Evolutionary conservation across 345 rosid species (phyloP).

Genomic region (Geranium brycei): DNA sequence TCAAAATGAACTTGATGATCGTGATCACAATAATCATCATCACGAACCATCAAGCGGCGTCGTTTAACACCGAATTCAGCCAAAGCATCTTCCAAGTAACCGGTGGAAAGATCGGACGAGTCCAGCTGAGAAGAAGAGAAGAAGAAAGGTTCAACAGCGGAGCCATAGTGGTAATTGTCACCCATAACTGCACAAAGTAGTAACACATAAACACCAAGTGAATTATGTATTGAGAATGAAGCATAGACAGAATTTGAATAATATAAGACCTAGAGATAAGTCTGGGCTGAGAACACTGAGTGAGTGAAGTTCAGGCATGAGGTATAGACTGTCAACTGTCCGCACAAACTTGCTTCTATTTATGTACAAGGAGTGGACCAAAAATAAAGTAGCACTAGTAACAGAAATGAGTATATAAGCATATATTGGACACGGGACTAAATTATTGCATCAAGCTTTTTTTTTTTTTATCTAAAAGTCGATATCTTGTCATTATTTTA

Average conservation of each 20-base stretch:
- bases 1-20: not conserved
- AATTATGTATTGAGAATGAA: constrained; percentile 5
- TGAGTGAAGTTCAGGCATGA: not conserved
- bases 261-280: constrained; percentile 43
- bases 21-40: not conserved
- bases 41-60: constrained; percentile 33
- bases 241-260: constrained; percentile 1
- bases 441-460: too few relatives aligned
- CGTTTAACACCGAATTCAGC: constrained; percentile 58
- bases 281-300: constrained; percentile 70
- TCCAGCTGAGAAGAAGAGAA: constrained; percentile 29
- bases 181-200: constrained; percentile 30
- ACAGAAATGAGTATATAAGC: too few relatives aligned
- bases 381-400: too few relatives aligned
- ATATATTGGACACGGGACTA: too few relatives aligned
- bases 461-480: too few relatives aligned
- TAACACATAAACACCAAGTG: not conserved
- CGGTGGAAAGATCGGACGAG: constrained; percentile 67
- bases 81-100: constrained; percentile 80
- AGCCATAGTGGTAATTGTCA: constrained; percentile 9
- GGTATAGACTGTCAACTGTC: constrained; percentile 4
- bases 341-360: constrained; percentile 25
- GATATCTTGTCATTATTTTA: too few relatives aligned
- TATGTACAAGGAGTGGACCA: too few relatives aligned
- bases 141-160: constrained; percentile 16